phyloP scores from a whole-genome alignment of 805 yeast genomes.

The Metschnikowia santaceciliae region DNA sequence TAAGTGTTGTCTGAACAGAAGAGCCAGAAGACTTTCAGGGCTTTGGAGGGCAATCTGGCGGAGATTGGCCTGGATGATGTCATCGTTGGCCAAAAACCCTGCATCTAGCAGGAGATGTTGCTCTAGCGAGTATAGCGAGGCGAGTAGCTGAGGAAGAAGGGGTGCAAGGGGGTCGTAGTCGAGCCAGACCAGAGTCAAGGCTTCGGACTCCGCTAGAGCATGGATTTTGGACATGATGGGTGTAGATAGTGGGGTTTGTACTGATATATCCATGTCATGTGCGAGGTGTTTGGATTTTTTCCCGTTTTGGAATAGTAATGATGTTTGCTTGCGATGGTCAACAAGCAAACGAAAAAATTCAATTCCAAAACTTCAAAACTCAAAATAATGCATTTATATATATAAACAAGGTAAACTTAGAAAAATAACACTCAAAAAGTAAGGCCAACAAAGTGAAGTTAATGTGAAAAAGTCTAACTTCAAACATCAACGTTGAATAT shows the following conservation, averaged over 20 bases:
- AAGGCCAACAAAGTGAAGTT: too few relatives aligned
- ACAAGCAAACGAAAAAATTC: too few relatives aligned
- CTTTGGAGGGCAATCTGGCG: background rate
- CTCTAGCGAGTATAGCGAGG: constrained; percentile 3
- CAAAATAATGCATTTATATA: too few relatives aligned
- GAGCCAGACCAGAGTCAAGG: background rate
- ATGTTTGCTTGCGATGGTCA: background rate
- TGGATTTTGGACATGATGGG: background rate
- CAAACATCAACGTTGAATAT: too few relatives aligned
- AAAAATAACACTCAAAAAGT: too few relatives aligned
- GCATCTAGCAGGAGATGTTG: constrained; percentile 1
- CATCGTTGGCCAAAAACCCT: constrained; percentile 5
- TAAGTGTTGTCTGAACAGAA: background rate
- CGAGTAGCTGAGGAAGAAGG: constrained; percentile 1
- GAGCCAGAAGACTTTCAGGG: background rate
- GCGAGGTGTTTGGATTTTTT: background rate
- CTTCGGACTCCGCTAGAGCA: constrained; percentile 2
- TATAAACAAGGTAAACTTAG: too few relatives aligned
- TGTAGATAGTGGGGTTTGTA: background rate
- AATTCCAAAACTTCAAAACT: too few relatives aligned
- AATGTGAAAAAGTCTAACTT: too few relatives aligned
- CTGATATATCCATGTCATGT: background rate
- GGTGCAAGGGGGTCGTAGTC: background rate
- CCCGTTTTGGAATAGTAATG: constrained; percentile 4
- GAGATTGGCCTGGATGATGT: constrained; percentile 3